These are phyloP conservation scores for Symmetrospora coprosmae DNA, from an alignment of 768 basidiomycete species.

Conservation along the genomic window DNA sequence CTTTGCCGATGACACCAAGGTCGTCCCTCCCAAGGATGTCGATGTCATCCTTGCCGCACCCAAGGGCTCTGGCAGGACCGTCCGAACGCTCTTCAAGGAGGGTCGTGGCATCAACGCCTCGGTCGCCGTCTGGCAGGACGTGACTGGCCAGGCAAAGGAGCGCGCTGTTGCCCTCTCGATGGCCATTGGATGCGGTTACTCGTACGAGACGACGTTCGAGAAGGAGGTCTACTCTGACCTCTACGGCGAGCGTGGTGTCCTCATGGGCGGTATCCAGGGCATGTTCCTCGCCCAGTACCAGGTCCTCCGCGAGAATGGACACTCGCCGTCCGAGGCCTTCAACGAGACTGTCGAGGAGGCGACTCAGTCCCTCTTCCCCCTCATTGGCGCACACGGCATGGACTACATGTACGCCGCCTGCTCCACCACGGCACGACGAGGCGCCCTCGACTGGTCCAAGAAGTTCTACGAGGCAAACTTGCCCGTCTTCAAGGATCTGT, in stretches of 20 bases:
- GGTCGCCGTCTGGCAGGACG: slow-evolving; percentile 91
- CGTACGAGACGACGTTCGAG: slow-evolving; percentile 98
- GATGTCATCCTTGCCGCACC: slow-evolving; percentile 99
- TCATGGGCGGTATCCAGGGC: slow-evolving; percentile 49
- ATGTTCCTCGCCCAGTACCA: slow-evolving; percentile 98
- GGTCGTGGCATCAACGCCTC: slow-evolving; percentile 95
- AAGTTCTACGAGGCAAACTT: slow-evolving; percentile 76
- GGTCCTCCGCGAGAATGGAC: slow-evolving; percentile 89
- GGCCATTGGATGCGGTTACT: slow-evolving; percentile 86
- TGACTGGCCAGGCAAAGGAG: slow-evolving; percentile 93
- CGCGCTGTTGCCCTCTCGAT: slow-evolving; percentile 90
- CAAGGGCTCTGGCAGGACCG: slow-evolving; percentile 96
- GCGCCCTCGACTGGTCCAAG: slow-evolving; percentile 98
- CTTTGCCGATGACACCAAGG: slow-evolving; percentile 91
- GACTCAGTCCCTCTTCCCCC: slow-evolving; percentile 93
- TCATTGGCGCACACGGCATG: slow-evolving; percentile 64
- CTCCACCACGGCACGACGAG: slow-evolving; percentile 96
- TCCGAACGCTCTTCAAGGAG: slow-evolving; percentile 99
- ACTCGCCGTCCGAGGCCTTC: slow-evolving; percentile 95
- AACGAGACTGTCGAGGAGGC: slow-evolving; percentile 99
- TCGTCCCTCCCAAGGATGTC: slow-evolving; percentile 77
- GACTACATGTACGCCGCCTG: slow-evolving; percentile 99
- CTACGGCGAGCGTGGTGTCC: slow-evolving; percentile 97
- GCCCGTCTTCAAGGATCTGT: slow-evolving; percentile 86
- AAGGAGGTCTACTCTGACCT: slow-evolving; percentile 99